Conservation (phyloP, 2,329 filamentous ascomycete species). For the Acephala macrosclerotiorum region DNA sequence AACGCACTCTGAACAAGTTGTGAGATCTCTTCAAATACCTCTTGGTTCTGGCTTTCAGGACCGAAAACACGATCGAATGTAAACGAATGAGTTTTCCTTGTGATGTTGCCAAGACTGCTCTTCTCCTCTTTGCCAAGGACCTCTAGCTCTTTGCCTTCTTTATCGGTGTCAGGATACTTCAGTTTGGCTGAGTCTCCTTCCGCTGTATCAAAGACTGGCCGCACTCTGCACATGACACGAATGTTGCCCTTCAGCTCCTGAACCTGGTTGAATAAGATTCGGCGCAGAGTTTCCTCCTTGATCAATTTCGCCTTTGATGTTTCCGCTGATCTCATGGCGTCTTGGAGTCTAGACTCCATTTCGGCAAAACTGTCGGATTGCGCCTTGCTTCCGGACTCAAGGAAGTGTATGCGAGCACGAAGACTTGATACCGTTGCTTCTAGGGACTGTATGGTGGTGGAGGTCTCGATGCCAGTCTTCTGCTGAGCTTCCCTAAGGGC, state of each 20-base stretch:
- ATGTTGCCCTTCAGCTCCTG: constrained; percentile 99
- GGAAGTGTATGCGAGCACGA: constrained; percentile 83
- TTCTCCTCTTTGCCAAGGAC: constrained; percentile 84
- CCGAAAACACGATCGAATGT: constrained; percentile 93
- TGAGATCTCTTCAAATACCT: constrained; percentile 95
- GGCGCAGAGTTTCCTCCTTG: constrained; percentile 87
- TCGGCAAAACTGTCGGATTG: constrained; percentile 86
- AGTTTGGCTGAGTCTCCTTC: constrained; percentile 74
- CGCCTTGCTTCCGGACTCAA: constrained; percentile 88
- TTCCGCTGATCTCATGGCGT: constrained; percentile 74
- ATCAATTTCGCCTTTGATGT: constrained; percentile 82
- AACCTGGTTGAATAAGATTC: constrained; percentile 96
- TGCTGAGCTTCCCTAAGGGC: constrained; percentile 48
- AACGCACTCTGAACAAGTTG: constrained; percentile 96
- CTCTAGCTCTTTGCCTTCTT: constrained; percentile 87
- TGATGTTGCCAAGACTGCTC: constrained; percentile 78
- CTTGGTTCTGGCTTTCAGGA: constrained; percentile 77
- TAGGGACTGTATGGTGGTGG: constrained; percentile 68
- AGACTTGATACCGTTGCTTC: constrained; percentile 80
- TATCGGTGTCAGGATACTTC: constrained; percentile 78
- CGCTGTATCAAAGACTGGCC: constrained; percentile 72
- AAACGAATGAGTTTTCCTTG: constrained; percentile 83
- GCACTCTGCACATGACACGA: constrained; percentile 94
- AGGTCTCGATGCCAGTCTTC: constrained; percentile 63
- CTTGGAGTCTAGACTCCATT: constrained; percentile 81